phyloP scores from a whole-genome alignment of 2,329 filamentous ascomycete species.

The Ploettnerulaceae sp. region DNA sequence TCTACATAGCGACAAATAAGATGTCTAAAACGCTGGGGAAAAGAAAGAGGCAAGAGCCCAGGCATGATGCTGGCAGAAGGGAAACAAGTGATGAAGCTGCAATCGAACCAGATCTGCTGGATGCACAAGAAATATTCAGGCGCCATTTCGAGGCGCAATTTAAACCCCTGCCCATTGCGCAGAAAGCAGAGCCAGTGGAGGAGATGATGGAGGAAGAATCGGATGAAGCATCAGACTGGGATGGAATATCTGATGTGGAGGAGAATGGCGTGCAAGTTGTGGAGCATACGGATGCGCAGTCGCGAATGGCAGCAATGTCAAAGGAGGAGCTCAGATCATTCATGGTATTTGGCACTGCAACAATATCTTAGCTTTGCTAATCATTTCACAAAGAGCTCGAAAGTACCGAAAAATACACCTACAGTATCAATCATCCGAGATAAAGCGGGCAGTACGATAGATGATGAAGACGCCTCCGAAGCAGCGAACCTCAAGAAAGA shows the following conservation, averaged over 20 bases:
- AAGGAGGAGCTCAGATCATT: constrained; percentile 73
- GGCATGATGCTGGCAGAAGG: background rate
- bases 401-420: constrained; percentile 24
- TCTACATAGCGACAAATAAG: background rate
- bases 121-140: constrained; percentile 70
- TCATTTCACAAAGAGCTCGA: constrained; percentile 26
- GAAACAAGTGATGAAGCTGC: constrained; percentile 22
- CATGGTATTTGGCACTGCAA: constrained; percentile 50
- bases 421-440: constrained; percentile 29
- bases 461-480: constrained; percentile 54
- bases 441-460: constrained; percentile 26
- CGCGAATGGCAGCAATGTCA: constrained; percentile 42
- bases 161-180: constrained; percentile 55
- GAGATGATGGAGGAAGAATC: constrained; percentile 30
- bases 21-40: constrained; percentile 40
- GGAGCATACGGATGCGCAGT: constrained; percentile 36
- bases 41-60: constrained; percentile 39
- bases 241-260: constrained; percentile 54
- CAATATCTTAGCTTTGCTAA: constrained; percentile 9
- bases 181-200: constrained; percentile 16
- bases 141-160: constrained; percentile 87
- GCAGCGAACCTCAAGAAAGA: constrained; percentile 77
- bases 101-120: constrained; percentile 39
- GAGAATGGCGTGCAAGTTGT: constrained; percentile 39
- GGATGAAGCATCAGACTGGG: constrained; percentile 51